Evolutionary conservation across 2,329 filamentous ascomycete genomes (phyloP), one percentile per base, ranked within the genome.

Genomic region (Aureobasidium sp.): DNA sequence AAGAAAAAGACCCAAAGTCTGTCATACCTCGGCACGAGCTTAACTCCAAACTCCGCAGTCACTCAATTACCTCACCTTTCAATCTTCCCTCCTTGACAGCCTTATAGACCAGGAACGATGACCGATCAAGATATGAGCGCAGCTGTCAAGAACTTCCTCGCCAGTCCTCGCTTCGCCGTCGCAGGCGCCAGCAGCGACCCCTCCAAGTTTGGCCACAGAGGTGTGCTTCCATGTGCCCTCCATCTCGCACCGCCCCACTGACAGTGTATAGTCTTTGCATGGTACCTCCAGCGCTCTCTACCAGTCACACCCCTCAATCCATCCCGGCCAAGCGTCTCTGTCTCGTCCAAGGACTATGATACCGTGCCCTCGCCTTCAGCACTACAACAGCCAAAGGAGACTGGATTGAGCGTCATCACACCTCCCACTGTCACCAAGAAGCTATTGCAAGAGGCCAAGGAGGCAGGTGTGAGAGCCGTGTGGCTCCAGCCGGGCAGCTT

Each of bases 401-500:
- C 91, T 0, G 87, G 87, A 5, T 79, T 97, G 14, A 93, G 88
- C 37, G 84, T 97, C 70, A 91, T 97, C 72, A 97, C 94, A 14
- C 90, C 90, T 3, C 93, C 94, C 0, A 75, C 81, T 2, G 85
- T 90, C 34, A 96, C 94, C 0, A 81, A 87, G 63, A 77, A 85
- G 69, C 79, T 95, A 8, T 78, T 97, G 44, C 80, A 86, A 65
- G 89, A 96, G 74, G 94, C 93, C 0, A 89, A 87, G 74, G 79
- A 83, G 62, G 79, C 88, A 12, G 87, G 91, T 3, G 78, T 96
- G 48, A 82, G 84, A 20, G 83, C 89, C 29, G 86, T 96, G 5
- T 96, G 90, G 89, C 77, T 97, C 67, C 94, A 97, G 77, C 94
- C 94, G 0, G 94, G 93, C 0, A 92, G 86, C 17, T 97, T 89